A percentile compares a stretch with the other conserved stretches of the same genome.
Evolutionary conservation across 441 rosid species (phyloP).

Genomic region (Corymbia calophylla): DNA sequence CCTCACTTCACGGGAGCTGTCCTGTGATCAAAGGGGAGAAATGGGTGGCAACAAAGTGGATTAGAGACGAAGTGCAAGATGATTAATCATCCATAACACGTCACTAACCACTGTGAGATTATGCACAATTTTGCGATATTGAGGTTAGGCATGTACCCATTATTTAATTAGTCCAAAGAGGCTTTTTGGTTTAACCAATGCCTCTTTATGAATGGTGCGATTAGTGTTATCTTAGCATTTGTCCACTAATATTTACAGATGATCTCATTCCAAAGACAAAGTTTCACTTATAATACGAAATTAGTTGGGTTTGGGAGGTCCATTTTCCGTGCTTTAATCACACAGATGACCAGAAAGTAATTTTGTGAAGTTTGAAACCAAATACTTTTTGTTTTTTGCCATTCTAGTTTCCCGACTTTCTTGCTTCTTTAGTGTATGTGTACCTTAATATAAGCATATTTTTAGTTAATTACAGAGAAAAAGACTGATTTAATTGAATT

Average conservation of each 20-base stretch:
- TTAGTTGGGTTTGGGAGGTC: neutral
- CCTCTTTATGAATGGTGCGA: neutral
- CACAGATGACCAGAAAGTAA: neutral
- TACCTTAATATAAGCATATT: neutral
- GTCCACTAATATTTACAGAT: neutral
- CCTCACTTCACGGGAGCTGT: slow-evolving; percentile 81
- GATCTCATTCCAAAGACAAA: neutral
- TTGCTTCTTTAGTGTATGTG: neutral
- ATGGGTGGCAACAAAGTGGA: slow-evolving; percentile 97
- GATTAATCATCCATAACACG: neutral
- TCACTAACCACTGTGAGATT: neutral
- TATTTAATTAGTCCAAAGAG: neutral
- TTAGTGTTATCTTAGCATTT: neutral
- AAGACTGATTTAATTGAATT: neutral
- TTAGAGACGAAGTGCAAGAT: slow-evolving; percentile 44
- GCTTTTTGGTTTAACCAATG: neutral
- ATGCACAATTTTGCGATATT: neutral
- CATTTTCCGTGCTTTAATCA: neutral
- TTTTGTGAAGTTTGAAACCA: neutral
- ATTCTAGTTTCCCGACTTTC: neutral
- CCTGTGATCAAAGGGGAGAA: slow-evolving; percentile 77
- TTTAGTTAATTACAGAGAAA: neutral
- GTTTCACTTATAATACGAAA: neutral
- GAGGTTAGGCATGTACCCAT: neutral
- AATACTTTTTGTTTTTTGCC: neutral